Evolutionary conservation across 306 rosid genomes (phyloP).

Genomic region (Fragaria ananassa): DNA sequence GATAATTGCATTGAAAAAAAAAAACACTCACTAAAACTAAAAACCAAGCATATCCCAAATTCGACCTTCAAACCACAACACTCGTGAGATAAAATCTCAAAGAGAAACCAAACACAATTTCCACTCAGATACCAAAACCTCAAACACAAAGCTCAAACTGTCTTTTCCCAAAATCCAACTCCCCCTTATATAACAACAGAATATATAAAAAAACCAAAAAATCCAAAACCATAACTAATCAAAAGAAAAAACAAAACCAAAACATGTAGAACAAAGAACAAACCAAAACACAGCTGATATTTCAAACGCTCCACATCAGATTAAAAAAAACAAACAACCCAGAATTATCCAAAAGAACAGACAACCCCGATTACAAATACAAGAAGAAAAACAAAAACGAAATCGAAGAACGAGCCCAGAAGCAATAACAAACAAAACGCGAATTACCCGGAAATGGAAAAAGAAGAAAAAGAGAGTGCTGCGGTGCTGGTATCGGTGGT

Average conservation of each 20-base stretch:
- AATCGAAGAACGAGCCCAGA: constrained; percentile 36
- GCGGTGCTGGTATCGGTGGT: constrained; percentile 36
- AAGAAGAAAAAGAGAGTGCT: constrained; percentile 15
- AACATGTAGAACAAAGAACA: constrained; percentile 29
- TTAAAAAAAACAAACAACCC: constrained; percentile 25
- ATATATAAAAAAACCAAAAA: constrained; percentile 27
- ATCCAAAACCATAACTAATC: constrained; percentile 38
- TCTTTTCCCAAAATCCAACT: constrained; percentile 12
- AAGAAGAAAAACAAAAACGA: constrained; percentile 20
- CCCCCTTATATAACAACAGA: constrained; percentile 24
- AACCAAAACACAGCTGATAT: constrained; percentile 42
- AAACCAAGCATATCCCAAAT: constrained; percentile 15
- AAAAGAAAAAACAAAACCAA: constrained; percentile 39
- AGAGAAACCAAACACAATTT: constrained; percentile 6
- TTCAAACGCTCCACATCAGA: constrained; percentile 40
- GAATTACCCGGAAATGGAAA: constrained; percentile 36
- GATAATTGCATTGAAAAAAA: constrained; percentile 18
- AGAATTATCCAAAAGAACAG: constrained; percentile 16
- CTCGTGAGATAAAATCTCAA: constrained; percentile 14
- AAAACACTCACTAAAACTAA: neutral
- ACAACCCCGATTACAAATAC: constrained; percentile 15
- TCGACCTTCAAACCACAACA: constrained; percentile 24
- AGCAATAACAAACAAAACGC: constrained; percentile 23
- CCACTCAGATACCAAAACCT: constrained; percentile 20
- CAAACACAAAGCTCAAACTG: constrained; percentile 12